Evolutionary conservation across 2,329 filamentous ascomycete species (phyloP), one percentile per base, ranked within the genome.

Genomic region (Fusarium anthophilum): DNA sequence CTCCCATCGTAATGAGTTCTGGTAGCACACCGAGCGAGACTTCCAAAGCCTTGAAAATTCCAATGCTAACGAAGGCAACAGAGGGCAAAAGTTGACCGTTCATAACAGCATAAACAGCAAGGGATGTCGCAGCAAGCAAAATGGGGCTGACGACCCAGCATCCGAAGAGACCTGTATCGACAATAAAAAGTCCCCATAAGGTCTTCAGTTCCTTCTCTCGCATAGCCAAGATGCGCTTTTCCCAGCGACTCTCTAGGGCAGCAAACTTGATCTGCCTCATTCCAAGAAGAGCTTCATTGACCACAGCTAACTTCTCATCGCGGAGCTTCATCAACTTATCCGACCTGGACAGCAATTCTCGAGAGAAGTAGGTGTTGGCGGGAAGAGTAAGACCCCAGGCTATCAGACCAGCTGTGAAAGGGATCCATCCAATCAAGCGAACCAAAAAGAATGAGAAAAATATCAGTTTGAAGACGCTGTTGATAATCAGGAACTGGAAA

Each of bases 211-310:
- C 94, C 53, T 87, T 88, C 48, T 91, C 88, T 77, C 94, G 87
- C 89, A 70, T 87, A 81, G 70, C 87, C 82, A 79, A 72, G 47
- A 96, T 93, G 69, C 91, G 92, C 22, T 87, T 85, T 79, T 94
- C 90, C 93, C 94, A 96, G 75, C 93, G 90, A 26, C 85, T 83
- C 80, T 96, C 94, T 5, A 94, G 82, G 2, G 93, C 93, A 1
- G 93, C 93, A 76, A 96, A 95, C 78, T 96, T 96, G 83, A 96
- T 94, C 81, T 96, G 94, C 3, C 93, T 89, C 72, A 96, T 95
- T 13, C 93, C 93, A 75, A 93, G 89, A 3, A 96, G 83, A 1
- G 92, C 92, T 80, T 96, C 93, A 3, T 93, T 93, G 37, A 96
- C 88, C 20, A 95, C 88, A 1, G 88, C 91, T 82, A 95, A 87